These are phyloP conservation scores for Globisporangium alternatum DNA, from an alignment of 352 stramenopile species.

Conservation along the genomic window DNA sequence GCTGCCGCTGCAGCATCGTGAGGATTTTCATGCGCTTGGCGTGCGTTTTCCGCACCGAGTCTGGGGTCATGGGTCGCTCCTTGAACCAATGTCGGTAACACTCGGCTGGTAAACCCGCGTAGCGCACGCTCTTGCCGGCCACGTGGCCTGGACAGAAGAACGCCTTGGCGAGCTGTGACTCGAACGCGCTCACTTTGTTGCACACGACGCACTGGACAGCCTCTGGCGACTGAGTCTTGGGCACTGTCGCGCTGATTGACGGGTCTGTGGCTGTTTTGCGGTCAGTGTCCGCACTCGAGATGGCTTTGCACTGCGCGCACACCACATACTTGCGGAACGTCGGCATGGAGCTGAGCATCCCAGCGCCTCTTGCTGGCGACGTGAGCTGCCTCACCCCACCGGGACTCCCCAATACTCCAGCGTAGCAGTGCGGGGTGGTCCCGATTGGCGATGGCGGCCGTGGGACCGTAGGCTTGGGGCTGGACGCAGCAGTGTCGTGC, in stretches of 20 bases:
- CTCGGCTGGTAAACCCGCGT: conserved; percentile 15
- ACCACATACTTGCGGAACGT: conserved; percentile 10
- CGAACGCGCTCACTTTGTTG: conserved; percentile 17
- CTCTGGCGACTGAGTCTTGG: neutral
- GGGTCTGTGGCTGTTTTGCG: neutral
- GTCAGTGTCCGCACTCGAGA: neutral
- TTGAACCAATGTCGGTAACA: conserved; percentile 27
- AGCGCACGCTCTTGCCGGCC: conserved; percentile 20
- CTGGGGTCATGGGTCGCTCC: neutral
- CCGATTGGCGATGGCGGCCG: neutral
- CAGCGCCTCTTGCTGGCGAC: neutral
- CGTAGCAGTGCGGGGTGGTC: conserved; percentile 10
- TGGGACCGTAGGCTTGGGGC: neutral
- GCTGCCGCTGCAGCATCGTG: conserved; percentile 18
- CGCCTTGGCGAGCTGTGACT: conserved; percentile 17
- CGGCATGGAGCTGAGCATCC: neutral
- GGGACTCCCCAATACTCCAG: neutral
- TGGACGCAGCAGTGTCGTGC: neutral
- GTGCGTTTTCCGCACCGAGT: conserved; percentile 12
- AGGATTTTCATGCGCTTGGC: conserved; percentile 21
- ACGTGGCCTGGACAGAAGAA: conserved; percentile 20
- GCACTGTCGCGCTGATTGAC: neutral
- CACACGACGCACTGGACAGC: conserved; percentile 15
- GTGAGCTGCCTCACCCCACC: neutral
- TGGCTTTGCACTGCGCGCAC: conserved; percentile 10